phyloP scores from a whole-genome alignment of 768 basidiomycete species.

The Lactifluus pinguis region DNA sequence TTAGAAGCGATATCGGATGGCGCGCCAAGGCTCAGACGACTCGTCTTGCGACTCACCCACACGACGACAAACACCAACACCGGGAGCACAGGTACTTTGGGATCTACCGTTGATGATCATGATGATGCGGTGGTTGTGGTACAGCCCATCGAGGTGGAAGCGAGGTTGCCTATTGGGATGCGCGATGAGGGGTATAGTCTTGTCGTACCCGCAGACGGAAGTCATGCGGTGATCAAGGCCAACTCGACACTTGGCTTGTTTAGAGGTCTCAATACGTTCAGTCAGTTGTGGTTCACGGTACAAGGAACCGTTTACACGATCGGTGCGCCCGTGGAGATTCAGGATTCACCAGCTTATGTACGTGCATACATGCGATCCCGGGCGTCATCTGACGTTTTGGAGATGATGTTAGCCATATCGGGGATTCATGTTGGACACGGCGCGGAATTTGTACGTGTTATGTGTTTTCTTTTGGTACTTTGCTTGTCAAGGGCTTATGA shows the following conservation, averaged over 20 bases:
- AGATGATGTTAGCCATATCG: too few relatives aligned
- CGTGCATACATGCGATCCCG: constrained; percentile 3
- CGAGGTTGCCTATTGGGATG: constrained; percentile 27
- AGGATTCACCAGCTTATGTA: constrained; percentile 42
- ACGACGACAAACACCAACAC: not conserved
- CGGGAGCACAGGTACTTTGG: not conserved
- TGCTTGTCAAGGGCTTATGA: too few relatives aligned
- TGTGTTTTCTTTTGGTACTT: too few relatives aligned
- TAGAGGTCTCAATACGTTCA: constrained; percentile 48
- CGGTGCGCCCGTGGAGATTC: constrained; percentile 33
- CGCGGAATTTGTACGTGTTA: too few relatives aligned
- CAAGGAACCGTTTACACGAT: constrained; percentile 30
- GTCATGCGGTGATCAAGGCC: constrained; percentile 32
- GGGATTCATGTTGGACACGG: too few relatives aligned
- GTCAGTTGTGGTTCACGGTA: constrained; percentile 42
- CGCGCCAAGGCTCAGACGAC: constrained; percentile 34
- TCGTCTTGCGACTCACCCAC: constrained; percentile 36
- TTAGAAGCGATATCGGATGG: constrained; percentile 24
- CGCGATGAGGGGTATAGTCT: constrained; percentile 41
- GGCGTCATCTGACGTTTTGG: too few relatives aligned
- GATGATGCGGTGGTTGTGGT: too few relatives aligned
- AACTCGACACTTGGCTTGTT: constrained; percentile 42
- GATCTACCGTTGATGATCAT: too few relatives aligned
- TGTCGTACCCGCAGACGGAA: constrained; percentile 30
- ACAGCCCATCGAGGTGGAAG: constrained; percentile 28